Evolutionary conservation across 2,329 filamentous ascomycete genomes (phyloP), one percentile per base, ranked within the genome.

Genomic region (Lomentospora prolificans): DNA sequence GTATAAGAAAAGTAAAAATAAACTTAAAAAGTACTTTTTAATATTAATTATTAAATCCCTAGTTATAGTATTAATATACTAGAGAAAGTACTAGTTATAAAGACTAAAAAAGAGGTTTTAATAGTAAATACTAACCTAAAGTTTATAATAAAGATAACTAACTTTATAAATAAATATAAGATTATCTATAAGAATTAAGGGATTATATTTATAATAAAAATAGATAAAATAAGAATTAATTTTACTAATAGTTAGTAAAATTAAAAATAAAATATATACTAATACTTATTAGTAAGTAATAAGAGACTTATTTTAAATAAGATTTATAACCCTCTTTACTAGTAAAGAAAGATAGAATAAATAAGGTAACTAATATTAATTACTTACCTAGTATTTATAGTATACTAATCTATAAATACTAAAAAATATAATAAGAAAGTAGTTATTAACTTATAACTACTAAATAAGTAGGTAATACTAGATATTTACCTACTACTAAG

Each of bases 401-500:
- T 46, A 46, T 46, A 46, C 4, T 19, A 24, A 46, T 3, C 22
- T 19, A 8, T 46, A 19, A 3, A 46, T 46, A 46, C n/a, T n/a
- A n/a, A n/a, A 24, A 19, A 46, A 19, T 19, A 24, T 10, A 46
- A 46, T 19, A 24, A 24, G 10, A 46, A 24, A 46, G 9, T 24
- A 24, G 39, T 46, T 46, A 48, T 48, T 53, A 57, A 24, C 46
- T 31, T 46, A 44, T 55, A 41, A 44, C 25, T 30, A 53, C 19
- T 55, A n/a, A n/a, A n/a, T 19, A 46, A 46, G 10, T 19, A 46
- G 14, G 8, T 46, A 19, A 19, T 46, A 2, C n/a, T 46, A 46
- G n/a, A 46, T 46, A 46, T 46, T 19, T 46, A 46, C 10, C n/a
- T 46, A 24, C 10, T 46, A 46, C 9, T 46, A 46, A 24, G 22